phyloP scores from a whole-genome alignment of 768 basidiomycete genomes.

The Porphyrellus cyaneotinctus region DNA sequence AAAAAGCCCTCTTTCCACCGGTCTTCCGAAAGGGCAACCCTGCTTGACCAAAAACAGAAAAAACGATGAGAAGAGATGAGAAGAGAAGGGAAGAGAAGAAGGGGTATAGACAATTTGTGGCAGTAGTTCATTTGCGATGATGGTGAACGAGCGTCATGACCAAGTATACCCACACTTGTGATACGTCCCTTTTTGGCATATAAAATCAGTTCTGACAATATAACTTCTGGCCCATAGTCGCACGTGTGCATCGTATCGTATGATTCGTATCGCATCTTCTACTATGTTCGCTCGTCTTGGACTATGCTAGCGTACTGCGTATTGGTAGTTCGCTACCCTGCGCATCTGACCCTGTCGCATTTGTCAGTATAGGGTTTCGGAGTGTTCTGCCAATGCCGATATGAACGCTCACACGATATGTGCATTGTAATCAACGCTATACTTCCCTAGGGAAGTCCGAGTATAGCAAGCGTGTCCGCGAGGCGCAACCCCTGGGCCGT shows the following conservation, averaged over 20 bases:
- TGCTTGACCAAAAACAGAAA: background rate
- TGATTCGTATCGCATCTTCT: background rate
- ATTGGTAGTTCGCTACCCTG: background rate
- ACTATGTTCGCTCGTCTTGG: background rate
- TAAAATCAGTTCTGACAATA: background rate
- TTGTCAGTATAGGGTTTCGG: background rate
- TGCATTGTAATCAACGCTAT: too few relatives aligned
- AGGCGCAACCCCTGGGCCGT: too few relatives aligned
- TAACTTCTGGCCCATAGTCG: background rate
- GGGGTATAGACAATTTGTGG: background rate
- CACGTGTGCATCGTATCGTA: background rate
- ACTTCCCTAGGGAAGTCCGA: too few relatives aligned
- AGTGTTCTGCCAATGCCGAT: too few relatives aligned
- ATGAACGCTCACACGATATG: too few relatives aligned
- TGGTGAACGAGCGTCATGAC: constrained; percentile 8
- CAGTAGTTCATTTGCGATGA: background rate
- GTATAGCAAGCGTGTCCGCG: too few relatives aligned
- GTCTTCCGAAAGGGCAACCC: background rate
- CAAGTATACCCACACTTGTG: background rate
- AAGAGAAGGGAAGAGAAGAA: background rate
- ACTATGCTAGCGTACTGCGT: background rate
- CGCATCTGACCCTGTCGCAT: background rate
- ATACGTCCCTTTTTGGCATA: background rate
- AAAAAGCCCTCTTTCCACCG: constrained; percentile 9
- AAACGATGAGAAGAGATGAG: background rate